Conservation (phyloP, 75 land plant genomes). For the Selaginella moellendorffii region DNA sequence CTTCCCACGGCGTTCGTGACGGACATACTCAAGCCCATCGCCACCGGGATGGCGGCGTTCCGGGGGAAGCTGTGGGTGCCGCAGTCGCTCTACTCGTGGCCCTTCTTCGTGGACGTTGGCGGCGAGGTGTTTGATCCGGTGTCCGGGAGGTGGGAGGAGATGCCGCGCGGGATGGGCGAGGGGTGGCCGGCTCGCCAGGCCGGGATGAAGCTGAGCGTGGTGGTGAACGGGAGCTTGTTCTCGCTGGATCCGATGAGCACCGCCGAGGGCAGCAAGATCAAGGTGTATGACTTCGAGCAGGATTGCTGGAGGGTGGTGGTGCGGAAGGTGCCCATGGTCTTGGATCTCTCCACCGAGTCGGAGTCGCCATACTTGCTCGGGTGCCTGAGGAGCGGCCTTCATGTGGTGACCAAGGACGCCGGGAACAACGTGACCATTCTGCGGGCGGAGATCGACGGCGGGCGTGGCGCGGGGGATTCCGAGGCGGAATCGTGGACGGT, state of each 20-base stretch:
- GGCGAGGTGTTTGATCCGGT: constrained; percentile 89
- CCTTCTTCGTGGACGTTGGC: constrained; percentile 94
- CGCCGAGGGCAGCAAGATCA: constrained; percentile 60
- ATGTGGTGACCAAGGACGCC: constrained; percentile 62
- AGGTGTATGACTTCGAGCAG: constrained; percentile 64
- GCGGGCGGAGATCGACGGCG: constrained; percentile 37
- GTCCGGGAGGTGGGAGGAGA: constrained; percentile 57
- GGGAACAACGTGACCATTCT: constrained; percentile 37
- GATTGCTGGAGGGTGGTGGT: constrained; percentile 77
- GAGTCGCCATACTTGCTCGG: constrained; percentile 91
- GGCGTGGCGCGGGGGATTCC: not conserved
- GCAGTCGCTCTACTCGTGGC: constrained; percentile 95
- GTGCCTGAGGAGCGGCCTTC: constrained; percentile 61
- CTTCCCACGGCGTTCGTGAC: constrained; percentile 72
- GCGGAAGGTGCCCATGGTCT: constrained; percentile 49
- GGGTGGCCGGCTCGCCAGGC: constrained; percentile 98
- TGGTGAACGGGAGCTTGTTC: constrained; percentile 71
- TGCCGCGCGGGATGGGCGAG: constrained; percentile 96
- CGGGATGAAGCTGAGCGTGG: constrained; percentile 78
- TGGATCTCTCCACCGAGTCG: constrained; percentile 47
- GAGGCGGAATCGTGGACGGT: not conserved
- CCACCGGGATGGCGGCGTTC: constrained; percentile 84
- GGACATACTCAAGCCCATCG: constrained; percentile 92
- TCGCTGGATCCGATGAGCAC: constrained; percentile 86
- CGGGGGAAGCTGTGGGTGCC: constrained; percentile 73